Percentiles rank a stretch among this genome's conserved stretches.
These are phyloP conservation scores for Alternaria sp. DNA, from an alignment of 2,329 filamentous ascomycete genomes.

Conservation along the genomic window DNA sequence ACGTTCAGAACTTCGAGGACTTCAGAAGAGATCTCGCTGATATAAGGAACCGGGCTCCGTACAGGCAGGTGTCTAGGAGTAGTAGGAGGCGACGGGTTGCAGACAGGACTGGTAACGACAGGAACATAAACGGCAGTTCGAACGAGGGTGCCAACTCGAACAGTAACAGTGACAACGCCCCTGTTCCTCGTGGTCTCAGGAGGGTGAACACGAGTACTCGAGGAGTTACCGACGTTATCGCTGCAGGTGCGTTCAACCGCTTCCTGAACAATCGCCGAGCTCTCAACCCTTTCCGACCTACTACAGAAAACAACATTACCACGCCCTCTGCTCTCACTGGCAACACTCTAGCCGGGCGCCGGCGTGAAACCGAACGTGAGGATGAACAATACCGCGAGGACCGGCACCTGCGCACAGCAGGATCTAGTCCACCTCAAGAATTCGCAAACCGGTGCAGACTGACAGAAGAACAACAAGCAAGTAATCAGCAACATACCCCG, in stretches of 20 bases:
- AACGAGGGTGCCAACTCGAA: background rate
- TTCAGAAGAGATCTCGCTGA: conserved; percentile 18
- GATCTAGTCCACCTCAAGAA: no score
- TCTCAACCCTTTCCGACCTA: background rate
- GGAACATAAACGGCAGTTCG: background rate
- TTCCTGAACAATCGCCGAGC: background rate
- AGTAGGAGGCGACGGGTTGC: background rate
- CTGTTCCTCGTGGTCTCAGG: background rate
- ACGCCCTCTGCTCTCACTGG: background rate
- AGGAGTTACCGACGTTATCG: background rate
- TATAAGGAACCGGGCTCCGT: conserved; percentile 17
- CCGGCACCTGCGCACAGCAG: no score
- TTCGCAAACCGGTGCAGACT: background rate
- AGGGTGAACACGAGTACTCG: background rate
- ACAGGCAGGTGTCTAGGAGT: background rate
- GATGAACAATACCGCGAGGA: background rate
- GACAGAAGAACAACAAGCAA: background rate
- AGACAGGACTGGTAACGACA: background rate
- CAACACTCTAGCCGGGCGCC: background rate
- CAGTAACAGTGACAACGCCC: background rate
- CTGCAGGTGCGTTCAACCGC: background rate
- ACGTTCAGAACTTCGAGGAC: conserved; percentile 12
- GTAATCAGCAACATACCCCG: background rate
- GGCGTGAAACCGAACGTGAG: background rate
- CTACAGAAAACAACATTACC: background rate